Evolutionary conservation across 2,329 filamentous ascomycete genomes (phyloP).

Genomic region (Chaetomium strumarium): DNA sequence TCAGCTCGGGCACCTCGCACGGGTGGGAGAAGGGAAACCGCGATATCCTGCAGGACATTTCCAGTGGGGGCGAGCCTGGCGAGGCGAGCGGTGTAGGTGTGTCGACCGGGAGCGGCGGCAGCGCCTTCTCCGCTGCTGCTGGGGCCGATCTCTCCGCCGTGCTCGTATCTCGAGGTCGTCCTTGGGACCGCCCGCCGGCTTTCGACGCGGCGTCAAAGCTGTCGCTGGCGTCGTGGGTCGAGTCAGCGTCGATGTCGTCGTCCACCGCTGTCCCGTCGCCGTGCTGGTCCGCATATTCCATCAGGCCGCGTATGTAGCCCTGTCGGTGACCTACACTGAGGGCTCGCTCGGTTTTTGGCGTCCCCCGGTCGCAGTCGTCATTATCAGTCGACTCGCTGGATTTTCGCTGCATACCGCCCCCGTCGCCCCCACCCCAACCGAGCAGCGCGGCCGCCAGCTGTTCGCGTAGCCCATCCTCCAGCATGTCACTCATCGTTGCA

Average conservation of each 20-base stretch:
- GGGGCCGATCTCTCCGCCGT: neutral
- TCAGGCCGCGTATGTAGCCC: slow-evolving; percentile 16
- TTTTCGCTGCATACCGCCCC: neutral
- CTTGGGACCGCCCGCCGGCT: neutral
- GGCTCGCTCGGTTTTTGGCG: neutral
- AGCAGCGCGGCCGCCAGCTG: slow-evolving; percentile 15
- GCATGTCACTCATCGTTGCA: slow-evolving; percentile 18
- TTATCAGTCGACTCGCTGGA: neutral
- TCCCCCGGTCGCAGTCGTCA: neutral
- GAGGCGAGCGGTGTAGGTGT: neutral
- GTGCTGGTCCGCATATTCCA: slow-evolving; percentile 15
- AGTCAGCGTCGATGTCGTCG: slow-evolving; percentile 23
- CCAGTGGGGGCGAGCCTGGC: neutral
- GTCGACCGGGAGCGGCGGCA: slow-evolving; percentile 9
- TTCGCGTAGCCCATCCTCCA: slow-evolving; percentile 11
- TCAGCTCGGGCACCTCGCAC: slow-evolving; percentile 20
- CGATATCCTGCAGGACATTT: slow-evolving; percentile 21
- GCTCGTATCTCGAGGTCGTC: neutral
- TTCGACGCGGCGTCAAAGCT: neutral
- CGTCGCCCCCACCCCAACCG: slow-evolving; percentile 7
- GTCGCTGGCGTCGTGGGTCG: neutral
- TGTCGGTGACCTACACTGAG: slow-evolving; percentile 1
- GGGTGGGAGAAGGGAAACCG: slow-evolving; percentile 19
- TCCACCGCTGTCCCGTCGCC: neutral
- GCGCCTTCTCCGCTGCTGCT: neutral